A percentile compares a stretch with the other conserved stretches of the same genome.
Conservation (phyloP, 768 basidiomycete species). For the Lactarius akahatsu region DNA sequence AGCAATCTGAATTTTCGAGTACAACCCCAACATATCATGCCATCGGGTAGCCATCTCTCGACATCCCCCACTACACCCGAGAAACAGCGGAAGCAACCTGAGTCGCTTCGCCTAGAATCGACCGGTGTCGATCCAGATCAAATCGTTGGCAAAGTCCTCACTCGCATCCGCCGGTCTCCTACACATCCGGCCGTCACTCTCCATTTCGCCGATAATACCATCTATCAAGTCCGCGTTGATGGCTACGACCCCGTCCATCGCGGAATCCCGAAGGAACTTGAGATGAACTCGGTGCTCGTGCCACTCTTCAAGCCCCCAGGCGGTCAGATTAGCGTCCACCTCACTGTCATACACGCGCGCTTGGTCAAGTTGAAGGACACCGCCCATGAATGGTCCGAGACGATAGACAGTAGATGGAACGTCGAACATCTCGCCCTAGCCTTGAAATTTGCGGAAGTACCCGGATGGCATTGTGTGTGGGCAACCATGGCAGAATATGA, state of each 20-base stretch:
- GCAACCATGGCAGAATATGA: conserved; percentile 57
- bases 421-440: conserved; percentile 51
- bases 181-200: conserved; percentile 40
- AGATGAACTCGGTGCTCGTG: conserved; percentile 47
- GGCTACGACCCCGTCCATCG: conserved; percentile 58
- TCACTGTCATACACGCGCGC: conserved; percentile 52
- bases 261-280: conserved; percentile 59
- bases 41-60: conserved; percentile 6
- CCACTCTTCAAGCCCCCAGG: conserved; percentile 39
- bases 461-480: conserved; percentile 65
- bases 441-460: conserved; percentile 51
- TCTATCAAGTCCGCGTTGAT: conserved; percentile 52
- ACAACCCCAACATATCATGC: conserved; percentile 6
- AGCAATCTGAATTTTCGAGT: conserved; percentile 6
- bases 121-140: conserved; percentile 35
- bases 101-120: conserved; percentile 27
- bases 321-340: conserved; percentile 36
- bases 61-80: conserved; percentile 9
- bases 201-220: conserved; percentile 38
- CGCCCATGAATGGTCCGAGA: conserved; percentile 47
- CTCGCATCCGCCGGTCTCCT: conserved; percentile 35
- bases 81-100: conserved; percentile 21
- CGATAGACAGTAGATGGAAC: conserved; percentile 41
- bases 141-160: conserved; percentile 38
- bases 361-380: conserved; percentile 57